Conservation (phyloP, 305 asterid species). For the Coffea humblotiana region DNA sequence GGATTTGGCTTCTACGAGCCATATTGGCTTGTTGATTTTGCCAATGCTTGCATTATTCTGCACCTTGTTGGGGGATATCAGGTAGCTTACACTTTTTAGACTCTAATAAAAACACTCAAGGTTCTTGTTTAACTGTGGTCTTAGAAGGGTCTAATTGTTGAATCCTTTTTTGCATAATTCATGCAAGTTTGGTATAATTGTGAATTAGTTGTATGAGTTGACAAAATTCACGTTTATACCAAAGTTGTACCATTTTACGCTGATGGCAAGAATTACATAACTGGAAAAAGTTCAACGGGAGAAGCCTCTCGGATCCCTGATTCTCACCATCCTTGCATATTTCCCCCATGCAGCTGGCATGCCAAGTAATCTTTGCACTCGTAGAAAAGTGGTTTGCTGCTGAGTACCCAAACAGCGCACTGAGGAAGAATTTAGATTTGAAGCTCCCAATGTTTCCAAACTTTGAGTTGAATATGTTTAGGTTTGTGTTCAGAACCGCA, state of each 20-base stretch:
- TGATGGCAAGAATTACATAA: no score
- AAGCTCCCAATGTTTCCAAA: not conserved
- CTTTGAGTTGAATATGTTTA: conserved; percentile 15
- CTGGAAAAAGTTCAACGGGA: no score
- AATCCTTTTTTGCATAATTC: no score
- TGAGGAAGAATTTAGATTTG: not conserved
- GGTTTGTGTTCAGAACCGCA: conserved; percentile 32
- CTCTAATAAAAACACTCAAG: not conserved
- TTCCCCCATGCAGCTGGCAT: conserved; percentile 16
- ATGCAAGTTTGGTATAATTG: no score
- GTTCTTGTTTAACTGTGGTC: not conserved
- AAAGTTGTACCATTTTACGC: no score
- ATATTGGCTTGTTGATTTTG: conserved; percentile 62
- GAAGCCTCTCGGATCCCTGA: no score
- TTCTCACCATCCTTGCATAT: not conserved
- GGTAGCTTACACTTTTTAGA: conserved; percentile 24
- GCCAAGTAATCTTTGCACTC: conserved; percentile 30
- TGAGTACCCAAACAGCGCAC: conserved; percentile 17
- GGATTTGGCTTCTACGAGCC: conserved; percentile 67
- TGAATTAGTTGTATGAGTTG: no score
- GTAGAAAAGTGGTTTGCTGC: conserved; percentile 27
- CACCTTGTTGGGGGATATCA: conserved; percentile 82
- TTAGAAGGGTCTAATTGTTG: not conserved
- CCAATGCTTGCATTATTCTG: conserved; percentile 62
- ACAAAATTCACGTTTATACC: no score